Evolutionary conservation across 140 eudicot genomes (phyloP), one percentile per base, ranked within the genome.

Genomic region (Anethum foeniculum): DNA sequence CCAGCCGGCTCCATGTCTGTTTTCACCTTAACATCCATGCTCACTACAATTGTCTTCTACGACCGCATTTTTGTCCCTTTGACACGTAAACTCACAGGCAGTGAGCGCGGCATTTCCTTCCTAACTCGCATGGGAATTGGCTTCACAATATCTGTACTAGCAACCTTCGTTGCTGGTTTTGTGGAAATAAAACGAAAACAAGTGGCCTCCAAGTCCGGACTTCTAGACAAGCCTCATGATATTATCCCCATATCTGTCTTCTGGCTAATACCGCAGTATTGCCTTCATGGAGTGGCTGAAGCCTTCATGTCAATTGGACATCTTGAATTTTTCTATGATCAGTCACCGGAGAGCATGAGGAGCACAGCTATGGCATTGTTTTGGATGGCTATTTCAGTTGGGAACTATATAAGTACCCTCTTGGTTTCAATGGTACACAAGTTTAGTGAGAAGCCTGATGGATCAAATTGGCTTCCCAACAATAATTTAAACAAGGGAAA

Each of bases 1-100:
- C 93, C 96, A 0, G 87, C 96, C 1, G 93, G 83, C 7, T 81
- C 88, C 71, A 81, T 90, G 89, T 73, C 89, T 5, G 85, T 88
- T 77, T 90, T 90, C 86, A 85, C 85, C 82, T 73, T 88, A 48
- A 36, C 82, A 30, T 52, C 91, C 13, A 81, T 88, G 92, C 86
- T 90, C 52, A 16, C 85, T 80, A 82, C 86, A 21, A 76, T 90
- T 47, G 49, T 79, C 38, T 48, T 90, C 23, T 88, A 88, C 47
- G 91, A 88, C 68, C 93, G 87, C 34, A 43, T 88, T 18, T 83
- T 90, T 36, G 82, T 88, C 9, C 91, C 92, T 68, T 1, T 74
- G 5, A 28, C 64, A 27, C 88, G 88, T 28, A 75, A 44, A 39
- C 44, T 77, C 78, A 85, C 88, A 5, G 83, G 85, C 39, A 56